Conservation (phyloP, 495 filamentous ascomycete genomes). For the Cryomyces antarcticus region DNA sequence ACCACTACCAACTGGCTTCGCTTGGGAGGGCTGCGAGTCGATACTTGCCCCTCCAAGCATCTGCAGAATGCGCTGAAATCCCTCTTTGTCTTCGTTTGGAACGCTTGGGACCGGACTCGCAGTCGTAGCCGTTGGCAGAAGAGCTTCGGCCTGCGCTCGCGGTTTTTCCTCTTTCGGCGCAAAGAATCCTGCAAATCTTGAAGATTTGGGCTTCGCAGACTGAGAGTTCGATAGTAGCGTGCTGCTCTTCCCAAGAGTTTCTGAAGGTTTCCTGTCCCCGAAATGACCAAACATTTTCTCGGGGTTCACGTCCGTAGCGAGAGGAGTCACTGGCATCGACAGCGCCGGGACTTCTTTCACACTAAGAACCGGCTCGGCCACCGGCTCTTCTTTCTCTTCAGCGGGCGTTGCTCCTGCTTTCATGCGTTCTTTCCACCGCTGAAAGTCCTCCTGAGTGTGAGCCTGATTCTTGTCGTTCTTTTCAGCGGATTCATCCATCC, state of each 20-base stretch:
- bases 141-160: conserved; percentile 23
- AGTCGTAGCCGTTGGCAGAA: conserved; percentile 10
- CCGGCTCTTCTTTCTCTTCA: conserved; percentile 27
- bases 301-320: conserved; percentile 41
- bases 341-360: conserved; percentile 9
- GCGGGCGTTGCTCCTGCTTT: conserved; percentile 34
- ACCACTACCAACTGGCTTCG: neutral
- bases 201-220: conserved; percentile 33
- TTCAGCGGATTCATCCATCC: conserved; percentile 18
- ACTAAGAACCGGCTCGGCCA: conserved; percentile 12
- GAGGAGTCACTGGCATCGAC: conserved; percentile 29
- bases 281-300: conserved; percentile 71
- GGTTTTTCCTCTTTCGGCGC: conserved; percentile 37
- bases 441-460: conserved; percentile 79
- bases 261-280: conserved; percentile 24
- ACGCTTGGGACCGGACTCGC: conserved; percentile 17
- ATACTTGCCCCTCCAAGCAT: conserved; percentile 45
- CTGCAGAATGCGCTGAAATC: conserved; percentile 69
- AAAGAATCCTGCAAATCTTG: conserved; percentile 73
- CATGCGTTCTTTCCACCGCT: conserved; percentile 87
- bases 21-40: conserved; percentile 1
- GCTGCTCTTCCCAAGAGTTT: neutral
- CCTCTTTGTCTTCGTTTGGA: conserved; percentile 60
- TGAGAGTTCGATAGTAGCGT: conserved; percentile 4
- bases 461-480: conserved; percentile 27